phyloP scores from a whole-genome alignment of 2,329 filamentous ascomycete species.

The Knoxdaviesia proteae region DNA sequence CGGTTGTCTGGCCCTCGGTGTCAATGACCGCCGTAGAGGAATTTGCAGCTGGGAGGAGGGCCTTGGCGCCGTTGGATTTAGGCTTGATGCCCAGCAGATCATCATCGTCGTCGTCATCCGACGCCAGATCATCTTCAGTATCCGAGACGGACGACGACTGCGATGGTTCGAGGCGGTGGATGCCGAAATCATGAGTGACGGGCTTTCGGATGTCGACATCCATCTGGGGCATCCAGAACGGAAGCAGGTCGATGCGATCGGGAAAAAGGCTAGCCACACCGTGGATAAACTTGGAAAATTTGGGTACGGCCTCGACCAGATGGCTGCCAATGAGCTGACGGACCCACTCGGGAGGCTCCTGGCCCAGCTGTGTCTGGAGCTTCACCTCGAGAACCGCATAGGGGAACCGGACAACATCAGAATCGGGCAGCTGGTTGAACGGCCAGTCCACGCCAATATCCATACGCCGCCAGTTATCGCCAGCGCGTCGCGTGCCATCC shows the following conservation, averaged over 20 bases:
- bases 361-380: slow-evolving; percentile 84
- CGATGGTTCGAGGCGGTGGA: slow-evolving; percentile 44
- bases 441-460: slow-evolving; percentile 95
- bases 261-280: slow-evolving; percentile 78
- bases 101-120: slow-evolving; percentile 37
- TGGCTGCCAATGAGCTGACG: slow-evolving; percentile 82
- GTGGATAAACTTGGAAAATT: slow-evolving; percentile 98
- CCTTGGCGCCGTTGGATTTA: slow-evolving; percentile 2
- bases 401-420: slow-evolving; percentile 78
- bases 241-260: slow-evolving; percentile 67
- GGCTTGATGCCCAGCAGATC: not conserved
- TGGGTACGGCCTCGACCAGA: slow-evolving; percentile 93
- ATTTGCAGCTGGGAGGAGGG: not conserved
- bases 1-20: slow-evolving; percentile 63
- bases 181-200: slow-evolving; percentile 71
- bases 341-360: slow-evolving; percentile 93
- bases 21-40: slow-evolving; percentile 20
- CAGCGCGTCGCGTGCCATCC: slow-evolving; percentile 54
- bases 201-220: slow-evolving; percentile 93
- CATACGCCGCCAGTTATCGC: slow-evolving; percentile 87
- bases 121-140: slow-evolving; percentile 51
- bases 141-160: slow-evolving; percentile 51
- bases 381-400: slow-evolving; percentile 96
- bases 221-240: slow-evolving; percentile 98
- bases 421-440: slow-evolving; percentile 68